Evolutionary conservation across 495 filamentous ascomycete genomes (phyloP).

Genomic region (Lasiosphaeria ovina): DNA sequence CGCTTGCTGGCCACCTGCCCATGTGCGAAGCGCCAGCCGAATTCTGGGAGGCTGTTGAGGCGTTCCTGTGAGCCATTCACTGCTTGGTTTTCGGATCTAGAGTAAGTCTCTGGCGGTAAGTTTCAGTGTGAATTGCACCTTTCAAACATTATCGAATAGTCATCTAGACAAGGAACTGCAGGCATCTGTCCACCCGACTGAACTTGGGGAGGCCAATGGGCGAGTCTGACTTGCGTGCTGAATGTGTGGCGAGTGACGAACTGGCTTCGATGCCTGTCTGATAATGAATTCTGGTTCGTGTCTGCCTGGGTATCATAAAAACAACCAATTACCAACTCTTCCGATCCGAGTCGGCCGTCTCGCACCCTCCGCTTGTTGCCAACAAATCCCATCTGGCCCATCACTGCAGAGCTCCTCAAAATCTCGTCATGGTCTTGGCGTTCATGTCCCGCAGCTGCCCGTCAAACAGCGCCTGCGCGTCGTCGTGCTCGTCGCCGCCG

Average conservation of each 20-base stretch:
- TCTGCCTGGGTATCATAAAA: no score
- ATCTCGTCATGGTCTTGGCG: conserved; percentile 1
- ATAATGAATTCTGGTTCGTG: no score
- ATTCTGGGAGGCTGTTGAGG: conserved; percentile 60
- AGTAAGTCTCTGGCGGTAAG: no score
- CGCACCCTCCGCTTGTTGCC: background rate
- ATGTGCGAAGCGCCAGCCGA: conserved; percentile 73
- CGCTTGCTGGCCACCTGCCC: conserved; percentile 71
- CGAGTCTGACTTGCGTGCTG: no score
- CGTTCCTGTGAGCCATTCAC: conserved; percentile 44
- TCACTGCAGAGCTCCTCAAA: background rate
- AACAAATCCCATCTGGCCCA: background rate
- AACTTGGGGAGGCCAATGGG: no score
- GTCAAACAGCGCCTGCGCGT: conserved; percentile 24
- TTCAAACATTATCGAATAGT: no score
- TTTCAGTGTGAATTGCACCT: no score
- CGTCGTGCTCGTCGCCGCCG: conserved; percentile 17
- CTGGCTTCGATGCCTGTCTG: no score
- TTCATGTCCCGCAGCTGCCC: conserved; percentile 17
- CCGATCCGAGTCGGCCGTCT: background rate
- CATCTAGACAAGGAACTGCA: no score
- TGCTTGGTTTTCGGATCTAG: background rate
- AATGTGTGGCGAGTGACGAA: no score
- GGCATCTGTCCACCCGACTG: no score
- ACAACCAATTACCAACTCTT: background rate